These are phyloP conservation scores for Pseudogymnoascus sp. DNA, from an alignment of 2,329 filamentous ascomycete genomes.

Conservation along the genomic window DNA sequence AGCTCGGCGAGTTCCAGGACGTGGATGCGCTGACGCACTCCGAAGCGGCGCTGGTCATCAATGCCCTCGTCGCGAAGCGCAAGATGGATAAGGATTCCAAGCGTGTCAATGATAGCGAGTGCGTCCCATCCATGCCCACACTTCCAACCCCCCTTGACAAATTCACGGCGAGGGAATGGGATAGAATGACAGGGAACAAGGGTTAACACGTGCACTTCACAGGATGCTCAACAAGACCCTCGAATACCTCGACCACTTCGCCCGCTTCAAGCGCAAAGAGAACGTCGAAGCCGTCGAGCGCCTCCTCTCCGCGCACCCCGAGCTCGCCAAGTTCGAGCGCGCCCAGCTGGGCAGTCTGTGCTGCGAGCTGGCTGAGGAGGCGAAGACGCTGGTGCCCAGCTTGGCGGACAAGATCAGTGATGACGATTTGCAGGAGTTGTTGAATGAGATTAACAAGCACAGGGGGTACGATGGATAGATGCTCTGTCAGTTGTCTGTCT, in stretches of 20 bases:
- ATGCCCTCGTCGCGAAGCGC: slow-evolving; percentile 76
- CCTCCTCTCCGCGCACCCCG: slow-evolving; percentile 68
- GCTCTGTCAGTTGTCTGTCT: no score
- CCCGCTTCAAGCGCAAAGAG: slow-evolving; percentile 90
- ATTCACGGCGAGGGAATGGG: neutral
- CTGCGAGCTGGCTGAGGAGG: slow-evolving; percentile 88
- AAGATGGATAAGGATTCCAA: slow-evolving; percentile 60
- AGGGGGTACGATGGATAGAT: slow-evolving; percentile 26
- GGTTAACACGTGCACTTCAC: no score
- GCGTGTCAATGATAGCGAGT: slow-evolving; percentile 80
- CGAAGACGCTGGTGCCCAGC: slow-evolving; percentile 89
- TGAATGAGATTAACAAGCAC: slow-evolving; percentile 86
- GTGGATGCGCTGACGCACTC: slow-evolving; percentile 88
- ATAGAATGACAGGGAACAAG: neutral
- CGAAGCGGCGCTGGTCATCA: slow-evolving; percentile 86
- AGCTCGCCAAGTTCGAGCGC: slow-evolving; percentile 86
- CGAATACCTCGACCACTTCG: slow-evolving; percentile 90
- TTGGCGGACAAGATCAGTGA: slow-evolving; percentile 85
- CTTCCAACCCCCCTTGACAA: neutral
- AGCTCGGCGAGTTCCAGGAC: slow-evolving; percentile 87
- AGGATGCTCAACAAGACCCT: slow-evolving; percentile 80
- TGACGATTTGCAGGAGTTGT: slow-evolving; percentile 75
- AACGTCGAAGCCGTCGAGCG: slow-evolving; percentile 92
- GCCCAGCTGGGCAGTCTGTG: slow-evolving; percentile 92
- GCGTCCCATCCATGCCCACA: slow-evolving; percentile 31